Evolutionary conservation across 106 monocot species (phyloP), one percentile per base, ranked within the genome.

Genomic region (Dioscorea zingiberensis): DNA sequence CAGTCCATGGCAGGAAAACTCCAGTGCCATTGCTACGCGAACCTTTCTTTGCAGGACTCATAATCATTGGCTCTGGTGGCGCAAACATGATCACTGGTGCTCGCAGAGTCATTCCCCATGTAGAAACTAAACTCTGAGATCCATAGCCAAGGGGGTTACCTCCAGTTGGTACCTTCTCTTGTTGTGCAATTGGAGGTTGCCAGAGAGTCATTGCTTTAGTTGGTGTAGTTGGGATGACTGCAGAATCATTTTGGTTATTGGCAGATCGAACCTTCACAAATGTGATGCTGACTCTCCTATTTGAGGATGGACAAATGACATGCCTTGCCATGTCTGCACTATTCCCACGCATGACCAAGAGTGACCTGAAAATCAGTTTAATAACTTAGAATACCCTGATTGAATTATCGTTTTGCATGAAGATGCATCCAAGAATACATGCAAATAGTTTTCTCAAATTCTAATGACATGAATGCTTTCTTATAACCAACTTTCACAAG

Each of bases 241-340:
- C 0, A 38, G 38, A 21, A 18, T 61, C 55, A 22, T 54, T 13
- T 19, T 57, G 59, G 55, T 56, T 70, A 54, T 47, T 48, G 14
- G 83, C 28, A 2, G 89, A 65, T 54, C 86, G 78, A n/a, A 94
- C 93, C 71, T 65, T 85, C 25, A 83, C 69, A 48, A 94, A 89
- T n/a, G 88, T 83, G 70, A 89, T 74, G 73, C 59, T 77, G 22
- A 86, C 84, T 62, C 97, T 83, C 24, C 45, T 62, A 74, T 84
- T 84, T 3, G 79, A 66, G 2, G 97, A 98, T 3, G 92, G 75
- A 73, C 97, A 93, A 23, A 98, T 70, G 0, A 89, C 92, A 59
- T 98, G 97, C 77, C 97, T 78, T n/a, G 97, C 97, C 84, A 93
- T 78, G 65, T 98, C 97, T 8, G 97, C 92, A 13, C 92, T 98